Evolutionary conservation across 2,329 filamentous ascomycete species (phyloP).

Genomic region (Xylariaceae sp.): DNA sequence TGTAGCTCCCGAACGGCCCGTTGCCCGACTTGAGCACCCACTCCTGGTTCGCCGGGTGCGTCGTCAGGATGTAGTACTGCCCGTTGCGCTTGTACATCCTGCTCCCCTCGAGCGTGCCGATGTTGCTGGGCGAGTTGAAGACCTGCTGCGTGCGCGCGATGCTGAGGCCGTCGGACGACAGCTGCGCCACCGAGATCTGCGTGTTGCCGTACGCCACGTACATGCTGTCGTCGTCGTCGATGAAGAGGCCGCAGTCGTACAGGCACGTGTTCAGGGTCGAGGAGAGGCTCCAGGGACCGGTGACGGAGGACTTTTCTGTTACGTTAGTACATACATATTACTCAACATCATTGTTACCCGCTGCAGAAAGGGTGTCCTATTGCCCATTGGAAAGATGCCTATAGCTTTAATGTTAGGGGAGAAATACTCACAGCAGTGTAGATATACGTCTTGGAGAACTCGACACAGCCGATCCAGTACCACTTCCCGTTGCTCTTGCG

Average conservation of each 20-base stretch:
- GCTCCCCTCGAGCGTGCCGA: slow-evolving; percentile 19
- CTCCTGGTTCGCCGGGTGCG: slow-evolving; percentile 39
- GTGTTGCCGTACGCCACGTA: slow-evolving; percentile 51
- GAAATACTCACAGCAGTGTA: slow-evolving; percentile 38
- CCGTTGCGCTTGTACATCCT: slow-evolving; percentile 54
- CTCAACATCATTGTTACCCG: too few relatives aligned
- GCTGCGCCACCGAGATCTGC: slow-evolving; percentile 45
- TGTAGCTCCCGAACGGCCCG: slow-evolving; percentile 51
- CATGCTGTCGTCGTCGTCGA: slow-evolving; percentile 54
- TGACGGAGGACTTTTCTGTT: slow-evolving; percentile 21
- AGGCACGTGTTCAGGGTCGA: slow-evolving; percentile 40
- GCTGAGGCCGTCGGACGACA: slow-evolving; percentile 41
- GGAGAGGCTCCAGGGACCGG: slow-evolving; percentile 40
- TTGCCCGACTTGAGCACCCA: slow-evolving; percentile 45
- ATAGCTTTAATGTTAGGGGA: too few relatives aligned
- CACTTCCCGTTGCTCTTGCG: slow-evolving; percentile 18
- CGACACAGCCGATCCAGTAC: slow-evolving; percentile 48
- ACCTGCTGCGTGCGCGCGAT: slow-evolving; percentile 34
- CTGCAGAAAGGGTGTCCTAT: too few relatives aligned
- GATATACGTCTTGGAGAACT: slow-evolving; percentile 46
- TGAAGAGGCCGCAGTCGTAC: slow-evolving; percentile 51
- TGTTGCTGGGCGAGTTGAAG: slow-evolving; percentile 9
- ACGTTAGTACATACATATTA: background rate
- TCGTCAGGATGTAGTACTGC: slow-evolving; percentile 50
- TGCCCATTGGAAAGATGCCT: too few relatives aligned